Percentiles rank a stretch among this genome's conserved stretches.
phyloP scores from a whole-genome alignment of 192 early-diverging fungal genomes.

The Umbelopsis sp. region DNA sequence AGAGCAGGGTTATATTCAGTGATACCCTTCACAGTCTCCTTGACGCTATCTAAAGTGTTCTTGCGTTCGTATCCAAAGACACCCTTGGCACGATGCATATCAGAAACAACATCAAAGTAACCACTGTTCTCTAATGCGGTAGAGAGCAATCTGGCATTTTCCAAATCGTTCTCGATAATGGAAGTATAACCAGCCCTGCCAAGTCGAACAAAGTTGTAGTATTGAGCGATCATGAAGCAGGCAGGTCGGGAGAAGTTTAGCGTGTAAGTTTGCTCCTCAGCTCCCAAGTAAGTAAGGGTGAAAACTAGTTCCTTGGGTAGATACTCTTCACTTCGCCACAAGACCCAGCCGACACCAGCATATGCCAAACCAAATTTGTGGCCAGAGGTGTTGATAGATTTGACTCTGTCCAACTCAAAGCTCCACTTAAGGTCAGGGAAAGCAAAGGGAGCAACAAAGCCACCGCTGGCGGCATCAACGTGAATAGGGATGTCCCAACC shows the following conservation, averaged over 20 bases:
- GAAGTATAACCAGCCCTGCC: conserved; percentile 64
- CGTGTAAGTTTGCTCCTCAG: conserved; percentile 66
- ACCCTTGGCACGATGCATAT: conserved; percentile 61
- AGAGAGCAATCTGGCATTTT: conserved; percentile 61
- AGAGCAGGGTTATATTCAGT: conserved; percentile 54
- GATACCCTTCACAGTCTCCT: conserved; percentile 7
- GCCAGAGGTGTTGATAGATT: conserved; percentile 70
- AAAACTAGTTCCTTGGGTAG: conserved; percentile 69
- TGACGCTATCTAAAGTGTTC: neutral
- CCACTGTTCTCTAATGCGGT: conserved; percentile 57
- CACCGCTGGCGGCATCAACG: conserved; percentile 72
- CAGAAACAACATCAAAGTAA: conserved; percentile 63
- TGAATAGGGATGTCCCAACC: conserved; percentile 70
- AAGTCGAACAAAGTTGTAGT: conserved; percentile 78
- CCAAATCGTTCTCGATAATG: conserved; percentile 60
- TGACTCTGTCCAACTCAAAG: conserved; percentile 61
- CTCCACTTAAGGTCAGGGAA: conserved; percentile 69
- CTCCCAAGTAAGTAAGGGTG: conserved; percentile 67
- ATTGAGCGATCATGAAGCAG: conserved; percentile 75
- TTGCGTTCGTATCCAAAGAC: conserved; percentile 36
- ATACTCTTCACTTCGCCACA: conserved; percentile 60
- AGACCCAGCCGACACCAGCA: conserved; percentile 71
- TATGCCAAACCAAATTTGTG: conserved; percentile 76
- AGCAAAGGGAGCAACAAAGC: conserved; percentile 72
- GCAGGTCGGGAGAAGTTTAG: conserved; percentile 79